Evolutionary conservation across 805 yeast species (phyloP).

Genomic region (Cyberlindnera subsufficiens): DNA sequence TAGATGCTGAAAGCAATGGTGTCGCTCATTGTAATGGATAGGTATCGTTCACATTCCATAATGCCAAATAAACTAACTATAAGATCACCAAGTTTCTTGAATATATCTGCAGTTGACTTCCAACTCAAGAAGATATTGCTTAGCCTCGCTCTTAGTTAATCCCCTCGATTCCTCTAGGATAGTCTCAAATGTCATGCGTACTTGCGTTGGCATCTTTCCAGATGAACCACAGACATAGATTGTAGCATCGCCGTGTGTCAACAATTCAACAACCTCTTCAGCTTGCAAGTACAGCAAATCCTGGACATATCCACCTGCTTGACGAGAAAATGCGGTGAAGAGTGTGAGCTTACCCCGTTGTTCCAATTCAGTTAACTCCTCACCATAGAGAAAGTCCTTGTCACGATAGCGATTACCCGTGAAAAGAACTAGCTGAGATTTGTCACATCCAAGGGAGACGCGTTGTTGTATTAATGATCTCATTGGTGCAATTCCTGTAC

Average conservation of each 20-base stretch:
- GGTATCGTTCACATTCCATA: not conserved
- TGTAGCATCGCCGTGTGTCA: slow-evolving; percentile 50
- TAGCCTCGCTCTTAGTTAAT: slow-evolving; percentile 40
- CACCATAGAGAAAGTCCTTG: slow-evolving; percentile 65
- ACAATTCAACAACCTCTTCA: slow-evolving; percentile 41
- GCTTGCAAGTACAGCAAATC: slow-evolving; percentile 53
- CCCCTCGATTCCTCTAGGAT: slow-evolving; percentile 44
- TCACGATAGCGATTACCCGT: slow-evolving; percentile 65
- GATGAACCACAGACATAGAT: slow-evolving; percentile 89
- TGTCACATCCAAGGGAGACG: slow-evolving; percentile 26
- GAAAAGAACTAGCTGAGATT: slow-evolving; percentile 46
- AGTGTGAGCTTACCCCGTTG: slow-evolving; percentile 31
- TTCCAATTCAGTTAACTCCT: slow-evolving; percentile 40
- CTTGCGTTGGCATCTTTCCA: slow-evolving; percentile 90
- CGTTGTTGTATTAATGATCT: slow-evolving; percentile 48
- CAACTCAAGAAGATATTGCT: slow-evolving; percentile 45
- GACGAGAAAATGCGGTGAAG: slow-evolving; percentile 45
- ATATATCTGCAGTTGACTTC: slow-evolving; percentile 64
- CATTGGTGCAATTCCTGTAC: slow-evolving; percentile 96
- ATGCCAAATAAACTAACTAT: too few species aligned
- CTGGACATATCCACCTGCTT: slow-evolving; percentile 69
- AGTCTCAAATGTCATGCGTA: slow-evolving; percentile 70
- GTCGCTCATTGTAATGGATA: not conserved
- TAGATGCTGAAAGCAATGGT: too few species aligned
- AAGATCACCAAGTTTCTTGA: slow-evolving; percentile 80